phyloP scores from a whole-genome alignment of 345 rosid genomes.

The Firmiana major region DNA sequence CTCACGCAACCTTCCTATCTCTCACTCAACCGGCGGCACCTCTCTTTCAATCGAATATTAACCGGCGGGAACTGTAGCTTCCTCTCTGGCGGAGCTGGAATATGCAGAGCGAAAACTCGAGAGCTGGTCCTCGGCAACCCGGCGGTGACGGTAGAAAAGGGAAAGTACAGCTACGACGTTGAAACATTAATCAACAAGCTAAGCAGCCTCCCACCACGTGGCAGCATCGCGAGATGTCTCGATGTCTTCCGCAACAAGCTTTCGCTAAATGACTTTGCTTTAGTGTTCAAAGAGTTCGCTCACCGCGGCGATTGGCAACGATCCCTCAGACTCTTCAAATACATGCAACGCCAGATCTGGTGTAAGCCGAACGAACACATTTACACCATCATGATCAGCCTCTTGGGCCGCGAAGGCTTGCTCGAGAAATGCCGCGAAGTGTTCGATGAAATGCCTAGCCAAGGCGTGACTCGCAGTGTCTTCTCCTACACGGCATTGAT shows the following conservation, averaged over 20 bases:
- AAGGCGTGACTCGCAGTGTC: slow-evolving; percentile 68
- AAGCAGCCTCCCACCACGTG: slow-evolving; percentile 97
- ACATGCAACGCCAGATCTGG: slow-evolving; percentile 97
- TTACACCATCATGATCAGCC: slow-evolving; percentile 81
- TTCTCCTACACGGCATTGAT: slow-evolving; percentile 78
- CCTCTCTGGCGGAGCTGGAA: not conserved
- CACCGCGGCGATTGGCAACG: slow-evolving; percentile 93
- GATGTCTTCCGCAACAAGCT: slow-evolving; percentile 89
- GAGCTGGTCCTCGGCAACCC: slow-evolving; percentile 12
- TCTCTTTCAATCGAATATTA: not conserved
- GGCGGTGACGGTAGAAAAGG: slow-evolving; percentile 54
- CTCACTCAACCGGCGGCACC: not conserved
- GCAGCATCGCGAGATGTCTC: slow-evolving; percentile 87
- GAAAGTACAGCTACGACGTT: slow-evolving; percentile 91
- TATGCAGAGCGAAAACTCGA: slow-evolving; percentile 7
- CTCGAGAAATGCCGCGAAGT: slow-evolving; percentile 79
- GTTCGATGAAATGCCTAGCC: slow-evolving; percentile 84
- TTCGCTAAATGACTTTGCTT: slow-evolving; percentile 78
- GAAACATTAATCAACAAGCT: slow-evolving; percentile 94
- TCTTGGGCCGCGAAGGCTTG: slow-evolving; percentile 75
- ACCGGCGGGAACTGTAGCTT: not conserved
- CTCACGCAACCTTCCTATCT: slow-evolving; percentile 8
- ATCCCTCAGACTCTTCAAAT: slow-evolving; percentile 85
- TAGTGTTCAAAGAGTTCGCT: slow-evolving; percentile 92
- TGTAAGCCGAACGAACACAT: slow-evolving; percentile 97